Evolutionary conservation across 192 early-diverging fungal species (phyloP), one percentile per base, ranked within the genome.

Genomic region (Backusella tuberculispora): DNA sequence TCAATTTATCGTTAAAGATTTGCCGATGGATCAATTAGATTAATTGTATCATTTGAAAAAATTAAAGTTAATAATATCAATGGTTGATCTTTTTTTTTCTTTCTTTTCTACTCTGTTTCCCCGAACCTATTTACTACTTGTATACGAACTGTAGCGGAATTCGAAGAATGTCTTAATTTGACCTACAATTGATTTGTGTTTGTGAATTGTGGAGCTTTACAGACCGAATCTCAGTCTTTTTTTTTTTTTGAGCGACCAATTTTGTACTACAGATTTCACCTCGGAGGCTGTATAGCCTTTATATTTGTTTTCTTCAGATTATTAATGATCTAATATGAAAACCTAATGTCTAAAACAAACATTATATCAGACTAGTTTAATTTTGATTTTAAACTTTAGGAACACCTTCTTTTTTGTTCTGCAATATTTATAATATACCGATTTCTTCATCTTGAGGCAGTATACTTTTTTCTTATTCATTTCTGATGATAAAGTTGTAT

Each of bases 161-260:
- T 60, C 24, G 53, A 60, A 60, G 53, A 60, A 26, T 26, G 3
- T 21, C 1, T 12, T 60, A 60, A 60, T 60, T 53, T 8, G 50
- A 53, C 50, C 10, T 9, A 53, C 8, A 17, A 53, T 53, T 60
- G 53, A 60, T 60, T 60, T 60, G 53, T 60, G 53, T 60, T 24
- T 26, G 53, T 60, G 53, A 60, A 60, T 26, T 60, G 12, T 26
- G 26, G 9, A 60, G 53, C 8, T 60, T 60, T 19, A n/a, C 53
- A 60, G 10, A 60, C 21, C 26, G 12, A 60, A 26, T 19, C 26
- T 60, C 53, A 19, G 53, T 60, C 9, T 60, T 19, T 50, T 48
- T 48, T 48, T 48, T 48, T 53, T 6, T 56, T 60, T 60, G 12
- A 26, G 13, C 21, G 53, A 60, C 53, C 10, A 60, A 24, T 13